A percentile compares a stretch with the other conserved stretches of the same genome.
Conservation (phyloP, 805 yeast genomes). For the Teunomyces pallodes region DNA sequence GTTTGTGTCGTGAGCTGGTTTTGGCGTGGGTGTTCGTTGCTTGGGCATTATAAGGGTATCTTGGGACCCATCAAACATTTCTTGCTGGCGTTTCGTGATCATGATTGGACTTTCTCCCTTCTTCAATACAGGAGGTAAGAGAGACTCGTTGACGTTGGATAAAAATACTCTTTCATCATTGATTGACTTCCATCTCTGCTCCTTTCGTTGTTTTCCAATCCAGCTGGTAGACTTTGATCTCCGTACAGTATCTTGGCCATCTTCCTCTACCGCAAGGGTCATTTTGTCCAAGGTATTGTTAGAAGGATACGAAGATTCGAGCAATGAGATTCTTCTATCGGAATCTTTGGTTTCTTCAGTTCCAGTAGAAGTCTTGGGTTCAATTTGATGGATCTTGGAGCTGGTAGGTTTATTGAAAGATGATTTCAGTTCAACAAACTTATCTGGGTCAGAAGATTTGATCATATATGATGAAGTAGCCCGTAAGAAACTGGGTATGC, state of each 20-base stretch:
- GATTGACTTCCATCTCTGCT: slow-evolving; percentile 23
- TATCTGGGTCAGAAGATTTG: neutral
- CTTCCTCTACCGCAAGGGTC: neutral
- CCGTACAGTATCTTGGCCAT: slow-evolving; percentile 11
- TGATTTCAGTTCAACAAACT: slow-evolving; percentile 8
- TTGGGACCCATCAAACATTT: neutral
- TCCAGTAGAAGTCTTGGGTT: neutral
- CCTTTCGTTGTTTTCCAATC: slow-evolving; percentile 13
- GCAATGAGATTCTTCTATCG: neutral
- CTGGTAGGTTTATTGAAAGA: neutral
- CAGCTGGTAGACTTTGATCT: slow-evolving; percentile 27
- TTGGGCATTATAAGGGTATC: neutral
- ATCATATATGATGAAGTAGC: neutral
- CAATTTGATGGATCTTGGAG: neutral
- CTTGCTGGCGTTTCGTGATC: slow-evolving; percentile 20
- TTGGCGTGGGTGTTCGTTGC: neutral
- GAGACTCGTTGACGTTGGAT: slow-evolving; percentile 26
- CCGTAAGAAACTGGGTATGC: slow-evolving; percentile 12
- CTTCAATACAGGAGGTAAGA: slow-evolving; percentile 34
- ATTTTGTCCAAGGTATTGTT: slow-evolving; percentile 1
- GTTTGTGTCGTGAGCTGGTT: neutral
- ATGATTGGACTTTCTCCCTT: slow-evolving; percentile 32
- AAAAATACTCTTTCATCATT: slow-evolving; percentile 29
- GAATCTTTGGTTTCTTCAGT: neutral
- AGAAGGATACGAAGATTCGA: neutral